These are phyloP conservation scores for Taphrina pruni DNA, from an alignment of 1,139 yeast genomes.

Conservation along the genomic window DNA sequence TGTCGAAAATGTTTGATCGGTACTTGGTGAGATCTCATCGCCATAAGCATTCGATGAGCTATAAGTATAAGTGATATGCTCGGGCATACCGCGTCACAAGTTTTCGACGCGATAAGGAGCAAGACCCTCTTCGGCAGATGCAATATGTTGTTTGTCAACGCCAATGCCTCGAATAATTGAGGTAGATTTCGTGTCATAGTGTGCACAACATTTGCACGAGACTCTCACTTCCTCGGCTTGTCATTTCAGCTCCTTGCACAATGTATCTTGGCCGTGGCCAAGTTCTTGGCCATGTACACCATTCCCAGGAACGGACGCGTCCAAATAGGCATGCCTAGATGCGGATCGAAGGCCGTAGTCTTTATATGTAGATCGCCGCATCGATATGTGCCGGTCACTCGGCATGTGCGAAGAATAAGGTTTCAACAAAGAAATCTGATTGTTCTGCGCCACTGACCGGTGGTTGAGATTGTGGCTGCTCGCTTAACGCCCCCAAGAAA, in stretches of 20 bases:
- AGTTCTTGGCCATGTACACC: no score
- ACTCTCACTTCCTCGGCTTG: no score
- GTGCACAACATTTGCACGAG: no score
- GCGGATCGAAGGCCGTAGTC: neutral
- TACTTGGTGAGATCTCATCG: neutral
- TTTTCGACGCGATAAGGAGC: neutral
- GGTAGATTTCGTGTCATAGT: no score
- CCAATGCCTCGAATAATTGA: no score
- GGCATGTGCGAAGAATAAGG: constrained; percentile 3
- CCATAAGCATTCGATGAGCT: neutral
- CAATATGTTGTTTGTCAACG: no score
- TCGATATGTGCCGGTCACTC: neutral
- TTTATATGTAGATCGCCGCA: neutral
- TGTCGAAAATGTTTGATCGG: neutral
- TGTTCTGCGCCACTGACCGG: neutral
- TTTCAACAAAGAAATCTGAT: constrained; percentile 13
- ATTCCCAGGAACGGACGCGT: no score
- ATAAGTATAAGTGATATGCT: constrained; percentile 8
- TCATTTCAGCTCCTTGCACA: no score
- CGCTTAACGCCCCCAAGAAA: no score
- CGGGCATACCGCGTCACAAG: neutral
- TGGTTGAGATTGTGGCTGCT: neutral
- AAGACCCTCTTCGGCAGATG: no score
- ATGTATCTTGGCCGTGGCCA: no score
- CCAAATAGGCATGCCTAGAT: neutral